These are phyloP conservation scores for Micromonas pusilla DNA, from an alignment of 139 green algal species.

Conservation along the genomic window DNA sequence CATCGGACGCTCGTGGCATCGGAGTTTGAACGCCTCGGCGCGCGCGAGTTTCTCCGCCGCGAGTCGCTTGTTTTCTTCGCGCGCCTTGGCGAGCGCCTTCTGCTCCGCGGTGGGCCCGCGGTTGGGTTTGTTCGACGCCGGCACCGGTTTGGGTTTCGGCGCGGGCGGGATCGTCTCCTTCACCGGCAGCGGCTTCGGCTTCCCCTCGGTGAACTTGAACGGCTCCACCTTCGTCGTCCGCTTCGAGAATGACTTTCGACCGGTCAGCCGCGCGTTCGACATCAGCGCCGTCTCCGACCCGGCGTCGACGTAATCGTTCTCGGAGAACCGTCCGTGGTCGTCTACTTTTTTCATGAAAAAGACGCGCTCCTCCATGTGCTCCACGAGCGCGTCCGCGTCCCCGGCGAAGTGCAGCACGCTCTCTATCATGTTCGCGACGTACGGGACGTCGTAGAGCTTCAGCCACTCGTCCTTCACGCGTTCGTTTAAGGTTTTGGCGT, in stretches of 20 bases:
- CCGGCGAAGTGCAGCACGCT: constrained; percentile 36
- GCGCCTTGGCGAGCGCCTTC: constrained; percentile 46
- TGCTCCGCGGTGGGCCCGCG: constrained; percentile 56
- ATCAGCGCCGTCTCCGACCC: no score
- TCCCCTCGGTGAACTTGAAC: constrained; percentile 58
- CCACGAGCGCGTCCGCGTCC: constrained; percentile 42
- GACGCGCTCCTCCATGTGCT: constrained; percentile 45
- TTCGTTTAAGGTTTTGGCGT: constrained; percentile 44
- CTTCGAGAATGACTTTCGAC: constrained; percentile 8
- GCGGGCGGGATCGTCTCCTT: constrained; percentile 41
- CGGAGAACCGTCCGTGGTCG: not conserved
- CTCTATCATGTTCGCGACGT: constrained; percentile 34
- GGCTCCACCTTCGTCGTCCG: constrained; percentile 40
- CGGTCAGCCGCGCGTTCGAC: no score
- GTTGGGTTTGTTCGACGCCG: not conserved
- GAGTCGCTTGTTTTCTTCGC: constrained; percentile 33
- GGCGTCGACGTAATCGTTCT: no score
- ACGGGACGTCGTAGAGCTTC: constrained; percentile 60
- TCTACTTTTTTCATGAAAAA: constrained; percentile 43
- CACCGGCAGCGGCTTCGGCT: constrained; percentile 53
- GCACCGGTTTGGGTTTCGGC: constrained; percentile 21
- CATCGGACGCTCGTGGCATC: constrained; percentile 50
- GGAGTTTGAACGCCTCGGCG: constrained; percentile 49
- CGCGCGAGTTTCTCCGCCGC: constrained; percentile 10
- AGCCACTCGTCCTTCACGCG: constrained; percentile 61